Evolutionary conservation across 768 basidiomycete species (phyloP), one percentile per base, ranked within the genome.

Genomic region (Suillus subluteus): DNA sequence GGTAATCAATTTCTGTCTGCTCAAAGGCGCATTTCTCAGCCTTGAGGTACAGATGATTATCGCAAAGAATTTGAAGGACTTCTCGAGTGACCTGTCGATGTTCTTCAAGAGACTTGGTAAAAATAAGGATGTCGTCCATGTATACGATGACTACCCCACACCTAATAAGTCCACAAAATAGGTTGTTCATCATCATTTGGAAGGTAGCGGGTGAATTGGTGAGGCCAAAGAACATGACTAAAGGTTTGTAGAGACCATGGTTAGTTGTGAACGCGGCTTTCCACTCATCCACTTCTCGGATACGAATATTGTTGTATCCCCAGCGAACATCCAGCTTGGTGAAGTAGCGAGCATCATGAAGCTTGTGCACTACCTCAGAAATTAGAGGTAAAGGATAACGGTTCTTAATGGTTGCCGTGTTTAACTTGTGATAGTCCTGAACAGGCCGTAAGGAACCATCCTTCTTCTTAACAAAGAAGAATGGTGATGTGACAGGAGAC

Each of bases 81-180:
- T 66, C 44, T 0, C 55, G 37, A 0, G 73, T 70, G 7, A 71
- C 41, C 41, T 63, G 1, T 0, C 66, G 38, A 41, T 78, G 79
- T 44, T 74, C 46, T 3, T 72, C 68, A 0, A 71, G 11, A 58
- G 65, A 69, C 0, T 75, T 63, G 1, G 80, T 77, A 70, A 74
- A 82, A 63, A 84, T 78, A 0, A 84, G 75, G 30, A 82, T 80
- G 65, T 83, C 75, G 62, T 83, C 80, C 21, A 83, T 65, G 65
- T 84, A 84, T 0, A 83, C 77, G 6, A 83, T 71, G 2, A 82
- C 73, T 18, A 58, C 41, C 0, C 74, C 74, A 46, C 70, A 66
- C 8, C 50, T 63, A 12, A 63, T 63, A 0, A 63, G 48, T 40
- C 80, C 72, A 2, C 63, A 15, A 54, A 81, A 75, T 6, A 79